A percentile compares a stretch with the other conserved stretches of the same genome.
phyloP scores from a whole-genome alignment of 2,329 filamentous ascomycete species.

The Ceratocystis huliohia region DNA sequence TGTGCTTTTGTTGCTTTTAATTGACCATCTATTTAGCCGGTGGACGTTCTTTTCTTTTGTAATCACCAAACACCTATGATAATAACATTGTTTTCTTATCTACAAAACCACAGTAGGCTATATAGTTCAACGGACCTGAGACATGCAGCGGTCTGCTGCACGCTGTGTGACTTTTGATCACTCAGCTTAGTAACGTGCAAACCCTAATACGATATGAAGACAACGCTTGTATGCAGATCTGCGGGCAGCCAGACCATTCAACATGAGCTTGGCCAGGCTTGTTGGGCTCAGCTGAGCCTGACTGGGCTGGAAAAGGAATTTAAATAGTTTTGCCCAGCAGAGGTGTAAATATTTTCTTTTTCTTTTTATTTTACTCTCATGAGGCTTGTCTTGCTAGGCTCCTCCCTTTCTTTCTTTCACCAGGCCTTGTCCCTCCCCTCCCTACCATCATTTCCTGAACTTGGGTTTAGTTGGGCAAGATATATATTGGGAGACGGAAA shows the following conservation, averaged over 20 bases:
- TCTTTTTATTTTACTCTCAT: neutral
- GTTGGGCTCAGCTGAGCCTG: neutral
- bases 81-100: too few species aligned
- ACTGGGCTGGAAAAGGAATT: too few species aligned
- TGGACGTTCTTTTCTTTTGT: neutral
- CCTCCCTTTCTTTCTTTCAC: constrained; percentile 5
- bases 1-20: too few species aligned
- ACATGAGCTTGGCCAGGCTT: neutral
- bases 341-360: constrained; percentile 1
- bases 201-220: neutral
- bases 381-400: neutral
- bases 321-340: neutral
- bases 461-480: too few species aligned
- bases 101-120: neutral
- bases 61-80: too few species aligned
- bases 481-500: too few species aligned
- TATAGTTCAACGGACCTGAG: neutral
- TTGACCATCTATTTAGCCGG: too few species aligned
- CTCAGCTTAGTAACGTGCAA: neutral
- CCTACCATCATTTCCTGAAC: neutral
- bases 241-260: neutral
- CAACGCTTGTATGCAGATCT: constrained; percentile 4
- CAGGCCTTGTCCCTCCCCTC: neutral
- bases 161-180: neutral
- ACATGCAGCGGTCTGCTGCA: neutral